A percentile compares a stretch with the other conserved stretches of the same genome.
Conservation (phyloP, 768 basidiomycete genomes). For the Trametes elegans region DNA sequence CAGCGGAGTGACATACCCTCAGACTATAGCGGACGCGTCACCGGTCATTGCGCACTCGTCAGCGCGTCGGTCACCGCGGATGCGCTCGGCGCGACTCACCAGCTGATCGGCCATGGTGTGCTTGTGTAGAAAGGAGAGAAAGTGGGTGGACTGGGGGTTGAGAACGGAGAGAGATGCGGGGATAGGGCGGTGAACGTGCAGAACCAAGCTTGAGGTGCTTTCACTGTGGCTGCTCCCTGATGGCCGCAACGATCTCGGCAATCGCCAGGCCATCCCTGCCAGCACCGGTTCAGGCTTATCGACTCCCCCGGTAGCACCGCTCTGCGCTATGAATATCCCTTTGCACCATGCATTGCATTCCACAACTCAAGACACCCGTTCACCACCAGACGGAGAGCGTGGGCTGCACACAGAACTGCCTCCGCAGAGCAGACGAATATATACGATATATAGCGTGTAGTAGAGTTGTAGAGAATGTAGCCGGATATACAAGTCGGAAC, state of each 20-base stretch:
- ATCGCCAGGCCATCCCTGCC: constrained; percentile 23
- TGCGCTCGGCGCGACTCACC: constrained; percentile 33
- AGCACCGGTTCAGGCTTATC: constrained; percentile 17
- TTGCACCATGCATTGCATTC: not conserved
- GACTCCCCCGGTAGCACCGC: not conserved
- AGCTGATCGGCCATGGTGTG: constrained; percentile 52
- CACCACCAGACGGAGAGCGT: too few species aligned
- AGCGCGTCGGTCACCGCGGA: not conserved
- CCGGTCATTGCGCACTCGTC: not conserved
- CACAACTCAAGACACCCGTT: too few species aligned
- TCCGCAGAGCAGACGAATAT: not conserved
- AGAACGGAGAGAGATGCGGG: constrained; percentile 15
- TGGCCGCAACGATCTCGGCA: constrained; percentile 28
- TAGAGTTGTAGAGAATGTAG: not conserved
- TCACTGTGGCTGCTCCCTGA: constrained; percentile 8
- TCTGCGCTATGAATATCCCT: not conserved
- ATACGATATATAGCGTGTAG: constrained; percentile 6
- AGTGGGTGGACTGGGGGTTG: not conserved
- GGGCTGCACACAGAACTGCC: not conserved
- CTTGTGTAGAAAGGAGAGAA: constrained; percentile 6
- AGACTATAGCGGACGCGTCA: constrained; percentile 15
- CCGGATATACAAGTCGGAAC: not conserved
- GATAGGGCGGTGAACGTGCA: constrained; percentile 16
- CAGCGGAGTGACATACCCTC: constrained; percentile 23
- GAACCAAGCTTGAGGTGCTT: constrained; percentile 2